phyloP scores from a whole-genome alignment of 495 filamentous ascomycete genomes.

The Amniculicola lignicola region DNA sequence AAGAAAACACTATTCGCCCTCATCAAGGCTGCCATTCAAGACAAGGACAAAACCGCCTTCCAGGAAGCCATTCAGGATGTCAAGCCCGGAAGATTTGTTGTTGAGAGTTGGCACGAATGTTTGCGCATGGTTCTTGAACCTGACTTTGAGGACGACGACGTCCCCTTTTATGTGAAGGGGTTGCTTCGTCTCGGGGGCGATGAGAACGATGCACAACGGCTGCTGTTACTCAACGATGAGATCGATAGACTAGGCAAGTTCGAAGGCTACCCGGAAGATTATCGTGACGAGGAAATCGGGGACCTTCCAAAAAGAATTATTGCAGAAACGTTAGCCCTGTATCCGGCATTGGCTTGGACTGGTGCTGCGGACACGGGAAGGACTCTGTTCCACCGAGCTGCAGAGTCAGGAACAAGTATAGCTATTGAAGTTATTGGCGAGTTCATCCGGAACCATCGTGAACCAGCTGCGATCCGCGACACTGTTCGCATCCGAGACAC shows the following conservation, averaged over 20 bases:
- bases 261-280: not conserved
- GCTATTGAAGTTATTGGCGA: not conserved
- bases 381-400: not conserved
- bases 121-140: not conserved
- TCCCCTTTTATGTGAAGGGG: not conserved
- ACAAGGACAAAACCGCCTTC: not conserved
- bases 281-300: not conserved
- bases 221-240: not conserved
- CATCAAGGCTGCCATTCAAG: not conserved
- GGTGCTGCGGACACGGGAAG: not conserved
- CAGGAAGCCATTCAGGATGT: not conserved
- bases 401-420: not conserved
- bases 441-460: not conserved
- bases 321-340: not conserved
- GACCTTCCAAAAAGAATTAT: not conserved
- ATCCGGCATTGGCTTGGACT: not conserved
- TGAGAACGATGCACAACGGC: not conserved
- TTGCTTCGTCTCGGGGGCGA: not conserved
- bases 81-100: not conserved
- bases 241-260: not conserved
- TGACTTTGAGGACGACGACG: not conserved
- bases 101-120: conserved; percentile 3
- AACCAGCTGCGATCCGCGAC: not conserved
- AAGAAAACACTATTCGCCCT: not conserved
- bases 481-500: not conserved